Percentiles rank a stretch among this genome's conserved stretches.
phyloP scores from a whole-genome alignment of 2,329 filamentous ascomycete genomes.

The Dothiorella sarmentorum region DNA sequence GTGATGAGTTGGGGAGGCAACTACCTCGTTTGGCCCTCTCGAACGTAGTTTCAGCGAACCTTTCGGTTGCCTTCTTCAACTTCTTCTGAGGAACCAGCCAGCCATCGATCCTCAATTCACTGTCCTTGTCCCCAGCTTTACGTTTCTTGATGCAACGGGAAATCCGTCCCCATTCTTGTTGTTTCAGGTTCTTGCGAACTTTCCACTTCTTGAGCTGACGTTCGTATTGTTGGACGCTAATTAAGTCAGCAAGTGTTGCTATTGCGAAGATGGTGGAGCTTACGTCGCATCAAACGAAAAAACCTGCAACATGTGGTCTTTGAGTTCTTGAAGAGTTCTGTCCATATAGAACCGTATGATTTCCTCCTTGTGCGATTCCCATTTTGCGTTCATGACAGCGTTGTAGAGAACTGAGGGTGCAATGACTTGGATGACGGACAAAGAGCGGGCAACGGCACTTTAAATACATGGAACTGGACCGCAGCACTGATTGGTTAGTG shows the following conservation, averaged over 20 bases:
- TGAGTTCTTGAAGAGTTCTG: not conserved
- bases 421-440: not conserved
- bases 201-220: not conserved
- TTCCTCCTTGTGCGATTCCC: not conserved
- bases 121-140: not conserved
- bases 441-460: not conserved
- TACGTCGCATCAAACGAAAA: not conserved
- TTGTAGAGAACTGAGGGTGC: conserved; percentile 17
- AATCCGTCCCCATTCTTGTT: not conserved
- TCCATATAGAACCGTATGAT: not conserved
- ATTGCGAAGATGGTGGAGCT: too few relatives aligned
- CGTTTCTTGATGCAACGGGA: not conserved
- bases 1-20: not conserved
- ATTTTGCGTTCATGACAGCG: not conserved
- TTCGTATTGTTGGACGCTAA: not conserved
- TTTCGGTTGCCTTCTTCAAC: not conserved
- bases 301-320: not conserved
- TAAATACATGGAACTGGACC: not conserved
- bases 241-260: too few relatives aligned
- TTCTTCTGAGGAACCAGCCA: not conserved
- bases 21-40: not conserved
- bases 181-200: not conserved
- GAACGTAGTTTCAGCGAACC: not conserved
- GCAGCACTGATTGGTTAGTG: not conserved
- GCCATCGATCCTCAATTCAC: not conserved